Evolutionary conservation across 176 grass and related monocot genomes (phyloP).

Genomic region (Avena atlantica): DNA sequence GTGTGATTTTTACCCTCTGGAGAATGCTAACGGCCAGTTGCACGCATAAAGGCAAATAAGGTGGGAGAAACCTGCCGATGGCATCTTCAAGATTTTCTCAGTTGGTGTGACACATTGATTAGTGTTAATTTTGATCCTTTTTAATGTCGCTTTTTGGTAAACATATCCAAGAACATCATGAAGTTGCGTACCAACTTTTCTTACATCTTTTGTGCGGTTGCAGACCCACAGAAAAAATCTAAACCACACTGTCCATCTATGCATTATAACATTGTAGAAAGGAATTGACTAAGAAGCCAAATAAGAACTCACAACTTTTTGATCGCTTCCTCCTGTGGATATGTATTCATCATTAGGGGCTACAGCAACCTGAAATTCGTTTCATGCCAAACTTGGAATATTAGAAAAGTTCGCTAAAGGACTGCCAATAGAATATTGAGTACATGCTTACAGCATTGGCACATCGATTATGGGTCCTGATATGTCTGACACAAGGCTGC

Average conservation of each 20-base stretch:
- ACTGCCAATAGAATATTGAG: slow-evolving; percentile 43
- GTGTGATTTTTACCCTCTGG: slow-evolving; percentile 26
- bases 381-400: slow-evolving; percentile 41
- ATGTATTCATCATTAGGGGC: slow-evolving; percentile 89
- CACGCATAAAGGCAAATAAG: slow-evolving; percentile 10
- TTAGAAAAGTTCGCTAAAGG: slow-evolving; percentile 18
- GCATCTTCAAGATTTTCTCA: slow-evolving; percentile 19
- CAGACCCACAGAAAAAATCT: not conserved
- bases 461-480: slow-evolving; percentile 73
- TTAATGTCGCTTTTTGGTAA: not conserved
- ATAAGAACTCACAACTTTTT: slow-evolving; percentile 92
- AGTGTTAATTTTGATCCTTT: not conserved
- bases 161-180: slow-evolving; percentile 19
- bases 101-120: not conserved
- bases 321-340: slow-evolving; percentile 87
- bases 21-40: slow-evolving; percentile 14
- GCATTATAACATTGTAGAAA: not conserved
- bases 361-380: slow-evolving; percentile 71
- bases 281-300: slow-evolving; percentile 34
- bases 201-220: slow-evolving; percentile 25
- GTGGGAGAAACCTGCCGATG: not conserved
- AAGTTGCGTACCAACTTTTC: slow-evolving; percentile 1
- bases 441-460: slow-evolving; percentile 72
- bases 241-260: slow-evolving; percentile 6
- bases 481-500: slow-evolving; percentile 83